Evolutionary conservation across 768 basidiomycete species (phyloP).

Genomic region (Crepidotus variabilis): DNA sequence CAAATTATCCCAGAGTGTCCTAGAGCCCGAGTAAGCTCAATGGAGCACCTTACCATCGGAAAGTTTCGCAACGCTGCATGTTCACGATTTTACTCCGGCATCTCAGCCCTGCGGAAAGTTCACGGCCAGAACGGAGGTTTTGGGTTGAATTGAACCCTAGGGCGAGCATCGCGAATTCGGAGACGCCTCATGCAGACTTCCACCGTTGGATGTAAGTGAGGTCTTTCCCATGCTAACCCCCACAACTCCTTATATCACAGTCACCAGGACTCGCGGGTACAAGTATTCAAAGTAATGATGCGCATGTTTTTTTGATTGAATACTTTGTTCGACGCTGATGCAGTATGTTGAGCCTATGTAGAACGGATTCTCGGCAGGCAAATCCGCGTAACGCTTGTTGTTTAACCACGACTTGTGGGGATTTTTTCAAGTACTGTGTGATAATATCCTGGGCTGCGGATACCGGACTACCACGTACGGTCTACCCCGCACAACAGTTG

Average conservation of each 20-base stretch:
- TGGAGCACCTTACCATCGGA: background rate
- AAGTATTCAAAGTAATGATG: background rate
- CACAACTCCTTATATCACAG: constrained; percentile 15
- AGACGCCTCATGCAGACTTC: background rate
- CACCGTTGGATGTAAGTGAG: background rate
- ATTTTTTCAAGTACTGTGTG: background rate
- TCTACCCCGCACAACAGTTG: background rate
- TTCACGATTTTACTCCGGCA: background rate
- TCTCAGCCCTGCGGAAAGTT: background rate
- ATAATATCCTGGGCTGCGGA: background rate
- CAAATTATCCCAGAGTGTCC: background rate
- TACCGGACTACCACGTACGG: background rate
- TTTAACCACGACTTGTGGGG: too few species aligned
- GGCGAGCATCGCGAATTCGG: background rate
- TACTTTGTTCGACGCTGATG: background rate
- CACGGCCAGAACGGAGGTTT: background rate
- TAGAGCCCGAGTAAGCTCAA: background rate
- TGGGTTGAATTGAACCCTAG: background rate
- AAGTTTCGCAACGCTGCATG: background rate
- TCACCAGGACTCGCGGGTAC: constrained; percentile 6
- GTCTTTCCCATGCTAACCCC: constrained; percentile 10
- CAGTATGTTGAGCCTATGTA: background rate
- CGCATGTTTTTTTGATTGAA: background rate
- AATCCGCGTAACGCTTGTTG: background rate
- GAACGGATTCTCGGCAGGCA: background rate